Percentiles rank a stretch among this genome's conserved stretches.
Evolutionary conservation across 1,284 basidiomycete genomes (phyloP).

Genomic region (Naganishia albida): DNA sequence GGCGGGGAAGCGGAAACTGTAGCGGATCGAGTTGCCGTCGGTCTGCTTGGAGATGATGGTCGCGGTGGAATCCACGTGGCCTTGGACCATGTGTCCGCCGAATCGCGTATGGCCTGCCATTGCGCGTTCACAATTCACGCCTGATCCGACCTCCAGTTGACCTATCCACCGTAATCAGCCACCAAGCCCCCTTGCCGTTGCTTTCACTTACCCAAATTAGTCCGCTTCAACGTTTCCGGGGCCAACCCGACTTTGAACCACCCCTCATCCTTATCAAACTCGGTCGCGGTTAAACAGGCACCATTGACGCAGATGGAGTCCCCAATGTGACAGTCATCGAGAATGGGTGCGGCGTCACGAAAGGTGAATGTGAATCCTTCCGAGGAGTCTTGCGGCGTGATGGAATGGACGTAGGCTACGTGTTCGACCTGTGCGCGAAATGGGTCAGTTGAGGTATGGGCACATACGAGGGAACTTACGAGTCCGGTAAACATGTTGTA

Average conservation of each 20-base stretch:
- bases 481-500: constrained; percentile 25
- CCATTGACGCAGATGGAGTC: constrained; percentile 91
- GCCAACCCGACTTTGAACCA: constrained; percentile 94
- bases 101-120: constrained; percentile 90
- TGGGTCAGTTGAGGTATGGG: neutral
- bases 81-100: constrained; percentile 97
- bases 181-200: neutral
- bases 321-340: constrained; percentile 88
- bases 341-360: constrained; percentile 68
- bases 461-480: neutral
- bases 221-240: constrained; percentile 88
- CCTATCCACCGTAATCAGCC: constrained; percentile 57
- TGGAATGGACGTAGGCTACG: constrained; percentile 45
- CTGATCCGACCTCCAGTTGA: constrained; percentile 73
- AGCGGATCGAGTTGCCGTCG: constrained; percentile 85
- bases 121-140: constrained; percentile 90
- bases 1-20: constrained; percentile 73
- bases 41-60: constrained; percentile 65
- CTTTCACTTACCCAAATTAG: constrained; percentile 73
- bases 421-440: constrained; percentile 50
- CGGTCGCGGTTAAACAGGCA: constrained; percentile 84
- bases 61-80: constrained; percentile 89
- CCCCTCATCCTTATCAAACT: constrained; percentile 62
- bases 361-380: constrained; percentile 84
- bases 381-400: constrained; percentile 52